These are phyloP conservation scores for Apiospora aurea DNA, from an alignment of 2,329 filamentous ascomycete species.

Conservation along the genomic window DNA sequence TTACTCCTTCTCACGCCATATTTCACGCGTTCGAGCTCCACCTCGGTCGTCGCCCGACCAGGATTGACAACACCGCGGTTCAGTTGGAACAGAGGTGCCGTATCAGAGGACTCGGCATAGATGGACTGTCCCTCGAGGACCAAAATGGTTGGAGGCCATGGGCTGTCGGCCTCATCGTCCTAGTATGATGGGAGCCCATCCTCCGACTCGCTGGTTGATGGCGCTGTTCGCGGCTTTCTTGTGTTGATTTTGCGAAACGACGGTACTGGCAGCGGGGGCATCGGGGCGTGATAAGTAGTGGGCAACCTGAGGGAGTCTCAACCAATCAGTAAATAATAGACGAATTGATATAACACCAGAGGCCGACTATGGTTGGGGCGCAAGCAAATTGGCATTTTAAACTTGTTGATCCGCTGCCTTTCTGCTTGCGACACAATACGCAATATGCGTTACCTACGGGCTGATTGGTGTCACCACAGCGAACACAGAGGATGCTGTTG, in stretches of 20 bases:
- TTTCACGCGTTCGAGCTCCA: conserved; percentile 1
- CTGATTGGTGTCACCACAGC: no score
- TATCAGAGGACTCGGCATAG: background rate
- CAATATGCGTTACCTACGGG: no score
- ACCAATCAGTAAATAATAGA: no score
- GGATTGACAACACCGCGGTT: background rate
- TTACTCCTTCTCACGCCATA: background rate
- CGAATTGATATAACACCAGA: no score
- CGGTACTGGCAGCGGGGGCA: no score
- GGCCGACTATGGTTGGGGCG: no score
- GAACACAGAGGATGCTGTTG: no score
- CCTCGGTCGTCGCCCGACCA: background rate
- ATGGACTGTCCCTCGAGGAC: background rate
- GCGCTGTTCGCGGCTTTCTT: background rate
- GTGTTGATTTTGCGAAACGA: background rate
- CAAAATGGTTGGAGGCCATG: background rate
- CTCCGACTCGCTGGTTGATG: background rate
- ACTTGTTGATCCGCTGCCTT: no score
- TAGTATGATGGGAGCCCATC: background rate
- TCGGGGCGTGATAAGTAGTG: no score
- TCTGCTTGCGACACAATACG: no score
- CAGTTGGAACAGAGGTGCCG: conserved; percentile 1
- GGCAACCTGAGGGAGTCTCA: no score
- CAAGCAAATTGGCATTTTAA: no score
- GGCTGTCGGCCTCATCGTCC: background rate